Conservation (phyloP, 2,329 filamentous ascomycete genomes). For the Pestalotiopsis fici region DNA sequence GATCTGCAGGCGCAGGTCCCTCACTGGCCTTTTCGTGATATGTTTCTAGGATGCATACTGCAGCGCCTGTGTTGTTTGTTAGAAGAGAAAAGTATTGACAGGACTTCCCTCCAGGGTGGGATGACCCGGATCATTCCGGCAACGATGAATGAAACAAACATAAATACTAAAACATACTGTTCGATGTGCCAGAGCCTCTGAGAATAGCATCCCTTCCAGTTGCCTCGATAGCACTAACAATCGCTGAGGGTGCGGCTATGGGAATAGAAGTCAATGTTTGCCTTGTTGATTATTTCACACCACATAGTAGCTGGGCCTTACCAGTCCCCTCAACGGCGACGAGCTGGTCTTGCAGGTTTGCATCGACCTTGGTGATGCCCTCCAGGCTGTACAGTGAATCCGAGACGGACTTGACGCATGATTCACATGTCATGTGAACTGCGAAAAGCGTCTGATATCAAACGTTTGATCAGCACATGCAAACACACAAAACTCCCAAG, state of each 20-base stretch:
- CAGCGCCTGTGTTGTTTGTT: constrained; percentile 56
- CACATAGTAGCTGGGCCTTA: constrained; percentile 32
- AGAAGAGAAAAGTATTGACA: background rate
- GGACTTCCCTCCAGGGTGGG: background rate
- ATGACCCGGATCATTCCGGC: background rate
- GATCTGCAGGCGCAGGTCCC: constrained; percentile 32
- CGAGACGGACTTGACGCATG: constrained; percentile 85
- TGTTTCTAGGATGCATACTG: constrained; percentile 95
- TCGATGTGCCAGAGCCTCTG: constrained; percentile 80
- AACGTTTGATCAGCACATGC: constrained; percentile 25
- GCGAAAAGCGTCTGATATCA: constrained; percentile 80
- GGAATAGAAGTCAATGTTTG: background rate
- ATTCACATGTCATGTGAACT: constrained; percentile 88
- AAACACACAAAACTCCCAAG: constrained; percentile 11
- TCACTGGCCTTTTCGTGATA: constrained; percentile 59
- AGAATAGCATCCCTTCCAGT: constrained; percentile 94
- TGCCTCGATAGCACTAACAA: constrained; percentile 83
- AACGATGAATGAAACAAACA: background rate
- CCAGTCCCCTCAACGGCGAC: constrained; percentile 83
- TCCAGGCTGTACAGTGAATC: constrained; percentile 73
- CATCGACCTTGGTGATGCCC: constrained; percentile 82
- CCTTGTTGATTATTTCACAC: background rate
- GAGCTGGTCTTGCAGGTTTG: constrained; percentile 79
- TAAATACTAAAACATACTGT: constrained; percentile 62
- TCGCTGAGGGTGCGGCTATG: constrained; percentile 79